Percentiles rank a stretch among this genome's conserved stretches.
phyloP scores from a whole-genome alignment of 2,329 filamentous ascomycete genomes.

The Pyricularia sp. region DNA sequence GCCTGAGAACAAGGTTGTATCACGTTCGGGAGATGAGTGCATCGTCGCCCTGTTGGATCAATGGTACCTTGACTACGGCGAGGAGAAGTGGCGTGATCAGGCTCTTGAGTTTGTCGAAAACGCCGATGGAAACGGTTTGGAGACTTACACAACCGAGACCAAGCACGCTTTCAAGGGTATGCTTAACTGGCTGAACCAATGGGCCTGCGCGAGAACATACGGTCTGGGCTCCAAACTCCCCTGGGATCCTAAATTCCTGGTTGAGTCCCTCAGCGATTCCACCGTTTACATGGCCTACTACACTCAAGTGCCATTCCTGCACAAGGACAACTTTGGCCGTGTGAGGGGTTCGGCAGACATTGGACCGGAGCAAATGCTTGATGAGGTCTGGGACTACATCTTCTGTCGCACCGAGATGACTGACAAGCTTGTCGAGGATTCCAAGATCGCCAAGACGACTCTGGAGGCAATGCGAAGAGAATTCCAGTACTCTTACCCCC shows the following conservation, averaged over 20 bases:
- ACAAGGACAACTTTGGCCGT: conserved; percentile 77
- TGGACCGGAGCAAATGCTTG: conserved; percentile 76
- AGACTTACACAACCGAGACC: conserved; percentile 72
- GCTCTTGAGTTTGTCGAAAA: conserved; percentile 66
- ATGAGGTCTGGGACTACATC: conserved; percentile 94
- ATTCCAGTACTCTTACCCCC: conserved; percentile 95
- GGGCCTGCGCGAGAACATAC: conserved; percentile 88
- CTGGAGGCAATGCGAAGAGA: conserved; percentile 78
- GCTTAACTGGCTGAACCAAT: conserved; percentile 87
- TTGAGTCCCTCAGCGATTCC: conserved; percentile 59
- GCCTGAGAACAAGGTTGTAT: conserved; percentile 82
- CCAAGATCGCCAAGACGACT: conserved; percentile 63
- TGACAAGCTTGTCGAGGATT: conserved; percentile 52
- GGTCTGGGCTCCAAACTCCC: conserved; percentile 90
- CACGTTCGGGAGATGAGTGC: conserved; percentile 83
- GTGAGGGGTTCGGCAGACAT: conserved; percentile 59
- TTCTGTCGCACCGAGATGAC: conserved; percentile 68
- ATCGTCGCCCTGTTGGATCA: conserved; percentile 90
- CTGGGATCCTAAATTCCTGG: conserved; percentile 85
- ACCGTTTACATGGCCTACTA: conserved; percentile 89
- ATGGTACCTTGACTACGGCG: conserved; percentile 97
- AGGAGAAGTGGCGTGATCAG: conserved; percentile 73
- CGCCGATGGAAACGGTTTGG: conserved; percentile 56
- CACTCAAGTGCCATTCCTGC: conserved; percentile 55
- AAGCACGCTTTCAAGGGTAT: conserved; percentile 77